Conservation (phyloP, 495 filamentous ascomycete genomes). For the Glonium stellatum region DNA sequence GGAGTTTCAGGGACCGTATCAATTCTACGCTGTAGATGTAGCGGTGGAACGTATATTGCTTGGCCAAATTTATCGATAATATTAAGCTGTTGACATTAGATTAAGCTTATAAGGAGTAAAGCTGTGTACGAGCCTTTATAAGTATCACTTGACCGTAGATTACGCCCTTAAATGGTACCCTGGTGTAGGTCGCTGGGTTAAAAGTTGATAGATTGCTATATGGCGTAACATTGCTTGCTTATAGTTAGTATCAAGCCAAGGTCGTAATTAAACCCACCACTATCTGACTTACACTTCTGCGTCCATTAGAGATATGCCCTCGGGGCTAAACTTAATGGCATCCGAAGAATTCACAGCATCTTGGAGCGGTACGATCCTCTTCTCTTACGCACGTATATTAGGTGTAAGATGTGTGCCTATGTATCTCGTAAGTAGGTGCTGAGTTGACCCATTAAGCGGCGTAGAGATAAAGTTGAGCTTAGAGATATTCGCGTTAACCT, state of each 20-base stretch:
- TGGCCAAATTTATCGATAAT: constrained; percentile 49
- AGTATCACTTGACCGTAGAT: constrained; percentile 18
- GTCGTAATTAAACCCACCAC: not conserved
- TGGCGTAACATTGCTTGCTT: not conserved
- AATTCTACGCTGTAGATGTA: constrained; percentile 35
- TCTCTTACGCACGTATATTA: not conserved
- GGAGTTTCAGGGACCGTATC: constrained; percentile 1
- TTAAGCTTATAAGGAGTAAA: too few relatives aligned
- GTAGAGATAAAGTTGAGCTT: constrained; percentile 37
- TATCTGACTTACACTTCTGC: not conserved
- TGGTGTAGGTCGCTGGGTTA: not conserved
- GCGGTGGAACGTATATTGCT: constrained; percentile 17
- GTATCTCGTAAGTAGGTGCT: constrained; percentile 38
- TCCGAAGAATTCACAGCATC: not conserved
- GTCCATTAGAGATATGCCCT: not conserved
- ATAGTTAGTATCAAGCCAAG: not conserved
- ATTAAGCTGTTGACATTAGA: too few relatives aligned
- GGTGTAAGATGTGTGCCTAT: not conserved
- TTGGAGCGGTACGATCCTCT: not conserved
- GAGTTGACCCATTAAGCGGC: constrained; percentile 40
- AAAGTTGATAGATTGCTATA: not conserved
- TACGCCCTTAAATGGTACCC: constrained; percentile 9
- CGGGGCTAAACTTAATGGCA: not conserved
- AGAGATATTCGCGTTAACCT: not conserved
- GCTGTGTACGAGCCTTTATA: too few relatives aligned